Evolutionary conservation across 352 stramenopile species (phyloP).

Genomic region (Halophytophthora batemanensis): DNA sequence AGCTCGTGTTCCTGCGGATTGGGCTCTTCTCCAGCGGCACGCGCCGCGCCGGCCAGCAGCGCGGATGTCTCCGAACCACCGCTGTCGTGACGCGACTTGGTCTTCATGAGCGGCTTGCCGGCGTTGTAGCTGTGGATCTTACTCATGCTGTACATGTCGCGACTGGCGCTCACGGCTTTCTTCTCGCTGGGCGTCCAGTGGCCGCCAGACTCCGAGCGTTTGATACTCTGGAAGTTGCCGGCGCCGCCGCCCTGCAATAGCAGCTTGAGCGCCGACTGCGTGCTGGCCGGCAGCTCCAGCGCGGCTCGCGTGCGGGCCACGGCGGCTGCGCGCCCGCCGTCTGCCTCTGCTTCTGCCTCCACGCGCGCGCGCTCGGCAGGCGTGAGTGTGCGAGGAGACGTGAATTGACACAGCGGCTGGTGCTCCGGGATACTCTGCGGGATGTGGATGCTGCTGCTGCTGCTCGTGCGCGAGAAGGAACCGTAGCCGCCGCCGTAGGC

Average conservation of each 20-base stretch:
- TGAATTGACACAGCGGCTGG: slow-evolving; percentile 62
- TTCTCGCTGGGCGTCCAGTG: no score
- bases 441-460: slow-evolving; percentile 48
- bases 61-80: no score
- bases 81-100: no score
- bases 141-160: slow-evolving; percentile 25
- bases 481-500: slow-evolving; percentile 58
- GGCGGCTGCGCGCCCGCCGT: slow-evolving; percentile 20
- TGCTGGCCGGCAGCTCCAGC: slow-evolving; percentile 23
- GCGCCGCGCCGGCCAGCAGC: no score
- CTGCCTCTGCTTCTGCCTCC: no score
- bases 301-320: slow-evolving; percentile 22
- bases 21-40: slow-evolving; percentile 25
- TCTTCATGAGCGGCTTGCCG: slow-evolving; percentile 20
- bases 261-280: slow-evolving; percentile 33
- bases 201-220: no score
- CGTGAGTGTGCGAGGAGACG: no score
- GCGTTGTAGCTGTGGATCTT: slow-evolving; percentile 18
- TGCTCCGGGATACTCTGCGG: slow-evolving; percentile 76
- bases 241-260: slow-evolving; percentile 25
- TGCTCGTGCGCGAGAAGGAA: slow-evolving; percentile 45
- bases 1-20: slow-evolving; percentile 43
- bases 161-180: no score
- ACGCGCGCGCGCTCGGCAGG: no score
- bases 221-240: no score